Base-by-base conservation (phyloP, 345 rosid genomes). In the Brassica cretica region DNA sequence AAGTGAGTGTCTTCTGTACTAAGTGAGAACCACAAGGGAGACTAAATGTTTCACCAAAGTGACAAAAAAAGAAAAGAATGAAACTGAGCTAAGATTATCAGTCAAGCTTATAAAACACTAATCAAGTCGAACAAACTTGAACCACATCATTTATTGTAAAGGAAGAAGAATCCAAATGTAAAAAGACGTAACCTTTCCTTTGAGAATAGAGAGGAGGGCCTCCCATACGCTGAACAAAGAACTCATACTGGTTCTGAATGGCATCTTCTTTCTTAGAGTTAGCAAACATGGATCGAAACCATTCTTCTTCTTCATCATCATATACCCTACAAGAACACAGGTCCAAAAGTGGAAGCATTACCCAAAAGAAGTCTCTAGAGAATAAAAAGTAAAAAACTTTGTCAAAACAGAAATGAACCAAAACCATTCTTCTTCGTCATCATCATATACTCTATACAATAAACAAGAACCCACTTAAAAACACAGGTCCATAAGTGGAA, bases 181-280 rank as follows among this genome's bases (percentile, higher is more conserved):
- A 41, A 59, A n/a, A 39, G 10, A 25, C 82, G 1, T 0, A 29
- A 88, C 96, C 96, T 86, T 85, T 92, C 66, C 98, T 82, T 74
- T 94, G 90, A 37, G 97, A 94, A 72, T 83, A 94, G 78, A 94
- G 81, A 53, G 90, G 88, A 69, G 98, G 97, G 2, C 98, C 98
- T 16, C 98, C 98, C 98, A 94, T 90, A 75, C 97, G 82, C 86
- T 91, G 96, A 69, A 89, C 94, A 62, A 94, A 91, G 86, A 94
- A 94, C 83, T 94, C 98, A 35, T 91, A 91, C 67, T 90, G 97
- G 70, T 94, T 94, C 73, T 87, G 94, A 65, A 92, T 90, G 0
- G 98, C 97, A 29, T 90, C 97, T 78, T 94, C 98, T 75, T 94
- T 91, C 75, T 73, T 88, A 0, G 98, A 91, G 35, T 84, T 79